Base-by-base conservation (phyloP, 805 yeast species). In the Torulaspora gathmanii region DNA sequence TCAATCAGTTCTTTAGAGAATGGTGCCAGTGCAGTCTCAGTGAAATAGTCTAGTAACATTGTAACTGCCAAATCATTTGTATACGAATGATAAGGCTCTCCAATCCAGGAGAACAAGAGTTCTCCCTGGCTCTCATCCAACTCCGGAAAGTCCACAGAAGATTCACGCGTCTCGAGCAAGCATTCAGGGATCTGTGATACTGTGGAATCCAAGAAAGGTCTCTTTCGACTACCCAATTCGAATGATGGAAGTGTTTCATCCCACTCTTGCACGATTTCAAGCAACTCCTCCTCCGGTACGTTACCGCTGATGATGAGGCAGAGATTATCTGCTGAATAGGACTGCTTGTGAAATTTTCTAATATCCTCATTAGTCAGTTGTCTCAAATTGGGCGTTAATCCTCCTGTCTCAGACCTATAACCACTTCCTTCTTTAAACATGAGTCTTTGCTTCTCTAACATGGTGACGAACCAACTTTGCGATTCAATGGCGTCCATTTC, bases 401-500 rank as follows among this genome's bases (percentile, higher is more conserved):
- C 99, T 42, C 99, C 99, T 7, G 98, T 91, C 61, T 93, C 97
- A 7, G 93, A 81, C 9, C 89, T 78, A 62, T 91, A 93, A 2
- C 96, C 98, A 17, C 91, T 83, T 0, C 72, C 70, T 10, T 70
- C 61, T 13, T 70, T 65, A 50, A 75, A 84, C 55, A 85, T 56
- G 0, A 75, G 57, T 56, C 81, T 74, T 58, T 81, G 86, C 49
- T 80, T 68, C 42, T 78, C 79, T 51, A 85, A 69, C 53, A 73
- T 77, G 2, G 83, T 61, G 10, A 82, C 68, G 52, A 83, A 84
- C 78, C 82, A 81, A 12, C 90, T 76, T 51, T 83, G 86, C 56
- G 79, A 79, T 64, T 89, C 95, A 45, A 85, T 81, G 22, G 89
- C 97, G 60, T 87, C 96, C 98, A 93, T 93, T 68, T 93, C 99